phyloP scores from a whole-genome alignment of 1,139 yeast species.

The Nakaseomyces nivariensis region DNA sequence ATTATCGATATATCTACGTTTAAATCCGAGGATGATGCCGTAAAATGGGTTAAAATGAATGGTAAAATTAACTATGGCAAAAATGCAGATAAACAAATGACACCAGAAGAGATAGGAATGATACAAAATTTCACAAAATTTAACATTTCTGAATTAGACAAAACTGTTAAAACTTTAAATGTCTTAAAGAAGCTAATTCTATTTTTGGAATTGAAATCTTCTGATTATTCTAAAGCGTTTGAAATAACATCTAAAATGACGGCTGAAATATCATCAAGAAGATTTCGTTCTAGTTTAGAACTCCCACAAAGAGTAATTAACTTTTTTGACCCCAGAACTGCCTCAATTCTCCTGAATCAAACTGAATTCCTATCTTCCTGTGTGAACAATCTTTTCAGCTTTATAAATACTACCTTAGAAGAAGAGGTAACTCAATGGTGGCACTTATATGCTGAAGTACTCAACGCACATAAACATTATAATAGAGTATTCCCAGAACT shows the following conservation, averaged over 20 bases:
- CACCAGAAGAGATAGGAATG: slow-evolving; percentile 40
- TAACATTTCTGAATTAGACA: slow-evolving; percentile 40
- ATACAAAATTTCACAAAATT: slow-evolving; percentile 49
- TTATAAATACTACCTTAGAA: slow-evolving; percentile 34
- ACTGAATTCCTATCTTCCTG: slow-evolving; percentile 19
- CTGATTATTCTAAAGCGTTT: slow-evolving; percentile 32
- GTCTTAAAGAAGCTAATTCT: slow-evolving; percentile 37
- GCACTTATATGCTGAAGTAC: slow-evolving; percentile 32
- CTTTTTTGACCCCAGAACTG: slow-evolving; percentile 7
- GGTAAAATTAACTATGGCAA: slow-evolving; percentile 7
- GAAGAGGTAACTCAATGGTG: slow-evolving; percentile 45
- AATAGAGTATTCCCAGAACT: slow-evolving; percentile 20
- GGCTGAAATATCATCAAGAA: slow-evolving; percentile 6
- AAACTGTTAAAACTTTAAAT: slow-evolving; percentile 29
- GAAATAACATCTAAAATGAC: slow-evolving; percentile 15
- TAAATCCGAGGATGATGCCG: slow-evolving; percentile 8
- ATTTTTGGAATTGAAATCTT: slow-evolving; percentile 37
- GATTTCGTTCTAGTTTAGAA: not conserved
- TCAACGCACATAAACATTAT: slow-evolving; percentile 27
- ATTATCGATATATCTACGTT: not conserved
- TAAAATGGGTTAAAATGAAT: slow-evolving; percentile 4
- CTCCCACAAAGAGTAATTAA: not conserved
- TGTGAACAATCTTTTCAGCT: slow-evolving; percentile 33
- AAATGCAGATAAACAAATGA: slow-evolving; percentile 11
- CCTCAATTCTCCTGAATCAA: slow-evolving; percentile 12